These are phyloP conservation scores for Phytophthora fragariae DNA, from an alignment of 352 stramenopile species.

Conservation along the genomic window DNA sequence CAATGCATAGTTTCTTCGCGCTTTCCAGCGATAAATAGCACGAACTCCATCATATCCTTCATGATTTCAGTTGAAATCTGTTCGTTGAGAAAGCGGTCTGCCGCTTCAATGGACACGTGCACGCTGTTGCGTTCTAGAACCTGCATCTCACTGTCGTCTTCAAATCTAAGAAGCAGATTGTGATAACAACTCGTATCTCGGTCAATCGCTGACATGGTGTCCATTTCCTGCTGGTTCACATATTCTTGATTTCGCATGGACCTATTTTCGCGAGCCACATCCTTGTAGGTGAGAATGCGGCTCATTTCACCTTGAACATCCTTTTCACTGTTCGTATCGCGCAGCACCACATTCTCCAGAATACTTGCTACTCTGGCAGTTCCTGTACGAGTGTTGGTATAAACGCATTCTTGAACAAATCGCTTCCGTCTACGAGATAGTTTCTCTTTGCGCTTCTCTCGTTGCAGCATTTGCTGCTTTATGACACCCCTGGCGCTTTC, in stretches of 20 bases:
- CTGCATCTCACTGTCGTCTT: slow-evolving; percentile 68
- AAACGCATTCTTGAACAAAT: slow-evolving; percentile 66
- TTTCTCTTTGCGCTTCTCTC: slow-evolving; percentile 61
- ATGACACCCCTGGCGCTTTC: slow-evolving; percentile 40
- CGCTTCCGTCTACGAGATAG: slow-evolving; percentile 61
- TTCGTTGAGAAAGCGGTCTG: slow-evolving; percentile 51
- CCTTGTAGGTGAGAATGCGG: slow-evolving; percentile 74
- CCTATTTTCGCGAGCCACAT: slow-evolving; percentile 71
- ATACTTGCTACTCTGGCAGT: slow-evolving; percentile 36
- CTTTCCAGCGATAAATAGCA: slow-evolving; percentile 55
- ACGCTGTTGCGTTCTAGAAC: slow-evolving; percentile 44
- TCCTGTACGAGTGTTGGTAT: slow-evolving; percentile 40
- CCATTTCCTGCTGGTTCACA: slow-evolving; percentile 52
- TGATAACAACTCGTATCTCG: slow-evolving; percentile 64
- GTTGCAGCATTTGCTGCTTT: slow-evolving; percentile 57
- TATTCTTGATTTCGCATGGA: slow-evolving; percentile 58
- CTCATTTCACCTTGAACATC: slow-evolving; percentile 46
- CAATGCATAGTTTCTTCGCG: slow-evolving; percentile 58
- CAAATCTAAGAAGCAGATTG: slow-evolving; percentile 64
- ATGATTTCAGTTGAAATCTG: slow-evolving; percentile 51
- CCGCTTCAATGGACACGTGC: slow-evolving; percentile 40
- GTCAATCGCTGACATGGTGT: slow-evolving; percentile 53
- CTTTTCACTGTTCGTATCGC: slow-evolving; percentile 58
- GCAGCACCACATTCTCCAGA: slow-evolving; percentile 56
- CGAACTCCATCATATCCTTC: slow-evolving; percentile 66